These are phyloP conservation scores for Termitomyces eurrhizus DNA, from an alignment of 768 basidiomycete genomes.

Conservation along the genomic window DNA sequence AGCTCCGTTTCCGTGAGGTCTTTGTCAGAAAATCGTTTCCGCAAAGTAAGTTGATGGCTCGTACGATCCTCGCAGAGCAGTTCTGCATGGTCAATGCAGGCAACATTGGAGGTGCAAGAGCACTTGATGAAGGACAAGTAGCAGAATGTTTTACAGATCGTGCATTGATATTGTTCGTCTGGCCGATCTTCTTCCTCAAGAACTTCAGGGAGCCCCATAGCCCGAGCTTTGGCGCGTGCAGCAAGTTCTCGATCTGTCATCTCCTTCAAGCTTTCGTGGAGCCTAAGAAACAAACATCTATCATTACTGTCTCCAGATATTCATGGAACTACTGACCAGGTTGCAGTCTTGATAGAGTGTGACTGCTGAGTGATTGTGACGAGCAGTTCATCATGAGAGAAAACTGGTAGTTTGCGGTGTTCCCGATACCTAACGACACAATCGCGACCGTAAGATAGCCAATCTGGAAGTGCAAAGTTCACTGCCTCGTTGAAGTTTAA, in stretches of 20 bases:
- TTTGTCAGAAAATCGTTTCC: slow-evolving; percentile 78
- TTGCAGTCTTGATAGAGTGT: slow-evolving; percentile 84
- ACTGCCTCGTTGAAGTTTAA: slow-evolving; percentile 99
- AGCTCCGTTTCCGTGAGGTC: slow-evolving; percentile 65
- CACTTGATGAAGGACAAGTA: slow-evolving; percentile 93
- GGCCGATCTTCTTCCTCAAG: slow-evolving; percentile 77
- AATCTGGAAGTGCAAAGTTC: slow-evolving; percentile 96
- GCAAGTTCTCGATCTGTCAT: slow-evolving; percentile 85
- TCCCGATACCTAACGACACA: slow-evolving; percentile 90
- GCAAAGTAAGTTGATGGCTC: slow-evolving; percentile 51
- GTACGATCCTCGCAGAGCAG: slow-evolving; percentile 61
- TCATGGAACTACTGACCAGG: slow-evolving; percentile 59
- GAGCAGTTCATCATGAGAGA: slow-evolving; percentile 96
- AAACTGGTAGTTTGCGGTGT: slow-evolving; percentile 91
- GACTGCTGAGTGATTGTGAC: slow-evolving; percentile 98
- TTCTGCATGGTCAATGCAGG: slow-evolving; percentile 82
- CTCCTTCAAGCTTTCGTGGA: slow-evolving; percentile 77
- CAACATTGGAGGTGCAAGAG: slow-evolving; percentile 70
- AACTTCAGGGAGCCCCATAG: slow-evolving; percentile 57
- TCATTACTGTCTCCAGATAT: not conserved
- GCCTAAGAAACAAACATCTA: slow-evolving; percentile 43
- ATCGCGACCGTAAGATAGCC: slow-evolving; percentile 83
- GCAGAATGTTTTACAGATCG: slow-evolving; percentile 88
- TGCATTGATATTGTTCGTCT: slow-evolving; percentile 96
- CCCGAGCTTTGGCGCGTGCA: slow-evolving; percentile 60